phyloP scores from a whole-genome alignment of 1,139 yeast species.

The Hyphopichia pseudoburtonii region DNA sequence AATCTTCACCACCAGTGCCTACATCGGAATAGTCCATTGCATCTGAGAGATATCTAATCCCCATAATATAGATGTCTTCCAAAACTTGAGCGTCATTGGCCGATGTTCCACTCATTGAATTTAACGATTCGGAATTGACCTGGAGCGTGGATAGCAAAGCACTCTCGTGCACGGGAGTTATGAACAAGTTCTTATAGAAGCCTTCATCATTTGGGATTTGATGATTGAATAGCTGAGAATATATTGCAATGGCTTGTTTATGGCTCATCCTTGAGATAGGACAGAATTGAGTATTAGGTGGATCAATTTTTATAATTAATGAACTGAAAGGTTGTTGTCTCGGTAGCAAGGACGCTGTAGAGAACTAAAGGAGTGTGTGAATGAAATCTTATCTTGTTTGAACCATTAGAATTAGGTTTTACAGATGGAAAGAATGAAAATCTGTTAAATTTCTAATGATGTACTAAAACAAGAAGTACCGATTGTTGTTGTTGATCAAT shows the following conservation, averaged over 20 bases:
- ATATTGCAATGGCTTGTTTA: conserved; percentile 17
- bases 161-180: conserved; percentile 25
- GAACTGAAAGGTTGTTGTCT: too few relatives aligned
- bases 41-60: conserved; percentile 20
- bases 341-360: too few relatives aligned
- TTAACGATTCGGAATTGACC: conserved; percentile 19
- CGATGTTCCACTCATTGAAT: conserved; percentile 6
- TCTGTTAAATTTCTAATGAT: too few relatives aligned
- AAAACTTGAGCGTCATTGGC: conserved; percentile 11
- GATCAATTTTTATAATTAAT: too few relatives aligned
- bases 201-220: conserved; percentile 18
- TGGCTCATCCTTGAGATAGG: conserved; percentile 12
- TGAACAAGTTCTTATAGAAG: conserved; percentile 24
- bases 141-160: conserved; percentile 24
- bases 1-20: conserved; percentile 11
- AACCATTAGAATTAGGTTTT: too few relatives aligned
- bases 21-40: conserved; percentile 13
- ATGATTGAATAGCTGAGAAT: conserved; percentile 25
- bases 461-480: too few relatives aligned
- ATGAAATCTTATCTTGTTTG: too few relatives aligned
- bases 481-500: too few relatives aligned
- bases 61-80: conserved; percentile 20
- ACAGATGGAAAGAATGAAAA: too few relatives aligned
- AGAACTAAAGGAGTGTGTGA: too few relatives aligned
- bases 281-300: too few relatives aligned